phyloP scores from a whole-genome alignment of 2,329 filamentous ascomycete genomes.

The Nothopassalora personata region DNA sequence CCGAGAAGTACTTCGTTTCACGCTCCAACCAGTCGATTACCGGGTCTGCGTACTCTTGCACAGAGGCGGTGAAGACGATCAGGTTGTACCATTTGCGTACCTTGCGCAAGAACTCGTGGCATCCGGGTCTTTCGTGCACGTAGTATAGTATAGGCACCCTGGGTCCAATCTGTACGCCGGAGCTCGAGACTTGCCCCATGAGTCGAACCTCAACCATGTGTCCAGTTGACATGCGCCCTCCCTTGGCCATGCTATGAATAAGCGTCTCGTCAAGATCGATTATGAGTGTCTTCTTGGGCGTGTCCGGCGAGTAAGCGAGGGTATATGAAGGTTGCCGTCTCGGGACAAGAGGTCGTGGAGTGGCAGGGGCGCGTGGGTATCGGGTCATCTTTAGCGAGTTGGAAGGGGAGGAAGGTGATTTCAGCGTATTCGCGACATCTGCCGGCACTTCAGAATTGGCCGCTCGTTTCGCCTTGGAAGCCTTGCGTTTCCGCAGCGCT shows the following conservation, averaged over 20 bases:
- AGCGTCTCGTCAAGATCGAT: conserved; percentile 94
- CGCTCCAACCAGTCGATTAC: conserved; percentile 98
- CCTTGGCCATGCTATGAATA: conserved; percentile 97
- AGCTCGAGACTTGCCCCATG: conserved; percentile 18
- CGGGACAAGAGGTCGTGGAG: conserved; percentile 84
- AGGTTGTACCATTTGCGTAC: conserved; percentile 98
- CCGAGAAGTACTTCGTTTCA: conserved; percentile 93
- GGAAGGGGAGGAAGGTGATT: conserved; percentile 84
- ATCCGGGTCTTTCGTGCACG: conserved; percentile 94
- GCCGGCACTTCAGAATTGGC: conserved; percentile 36
- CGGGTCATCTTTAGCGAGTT: conserved; percentile 62
- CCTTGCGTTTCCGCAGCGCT: conserved; percentile 65
- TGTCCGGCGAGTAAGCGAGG: conserved; percentile 50
- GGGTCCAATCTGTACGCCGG: conserved; percentile 53
- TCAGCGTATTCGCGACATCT: conserved; percentile 66
- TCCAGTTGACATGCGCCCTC: conserved; percentile 88
- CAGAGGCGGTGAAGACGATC: conserved; percentile 92
- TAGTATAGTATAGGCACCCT: conserved; percentile 98
- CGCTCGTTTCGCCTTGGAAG: conserved; percentile 49
- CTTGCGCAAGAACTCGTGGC: conserved; percentile 90
- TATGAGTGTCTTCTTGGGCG: conserved; percentile 85
- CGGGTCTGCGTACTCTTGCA: conserved; percentile 97
- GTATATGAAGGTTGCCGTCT: conserved; percentile 84
- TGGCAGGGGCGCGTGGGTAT: conserved; percentile 84
- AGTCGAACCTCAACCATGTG: conserved; percentile 90